Percentiles rank a stretch among this genome's conserved stretches.
Conservation (phyloP, 306 rosid species). For the Dalbergia oliveri region DNA sequence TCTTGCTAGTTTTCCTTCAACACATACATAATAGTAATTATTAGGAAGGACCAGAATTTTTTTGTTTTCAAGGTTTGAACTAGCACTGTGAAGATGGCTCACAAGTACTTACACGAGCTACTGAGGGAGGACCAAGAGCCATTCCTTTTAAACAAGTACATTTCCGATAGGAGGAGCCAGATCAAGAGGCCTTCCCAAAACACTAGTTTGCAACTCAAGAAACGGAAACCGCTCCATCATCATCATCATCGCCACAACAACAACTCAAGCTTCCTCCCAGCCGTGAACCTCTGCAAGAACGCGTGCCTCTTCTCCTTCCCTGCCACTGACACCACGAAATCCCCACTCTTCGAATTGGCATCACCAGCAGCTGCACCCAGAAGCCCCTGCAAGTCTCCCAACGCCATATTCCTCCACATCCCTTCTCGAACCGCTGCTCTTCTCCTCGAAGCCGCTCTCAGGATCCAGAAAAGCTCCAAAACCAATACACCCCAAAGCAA, state of each 20-base stretch:
- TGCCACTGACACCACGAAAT: slow-evolving; percentile 70
- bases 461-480: slow-evolving; percentile 79
- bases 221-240: slow-evolving; percentile 49
- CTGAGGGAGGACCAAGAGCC: slow-evolving; percentile 78
- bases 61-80: no score
- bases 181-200: slow-evolving; percentile 50
- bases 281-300: slow-evolving; percentile 60
- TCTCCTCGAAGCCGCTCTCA: slow-evolving; percentile 87
- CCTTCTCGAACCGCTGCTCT: slow-evolving; percentile 79
- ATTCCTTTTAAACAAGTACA: slow-evolving; percentile 62
- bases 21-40: no score
- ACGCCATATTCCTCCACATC: slow-evolving; percentile 76
- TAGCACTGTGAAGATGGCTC: slow-evolving; percentile 49
- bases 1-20: neutral
- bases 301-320: slow-evolving; percentile 74
- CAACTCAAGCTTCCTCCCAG: slow-evolving; percentile 24
- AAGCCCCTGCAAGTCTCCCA: slow-evolving; percentile 74
- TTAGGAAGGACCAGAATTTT: no score
- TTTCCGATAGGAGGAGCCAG: slow-evolving; percentile 63
- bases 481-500: slow-evolving; percentile 44
- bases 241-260: neutral
- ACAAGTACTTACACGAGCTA: slow-evolving; percentile 62
- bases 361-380: slow-evolving; percentile 57
- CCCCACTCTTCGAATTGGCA: slow-evolving; percentile 77
- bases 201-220: slow-evolving; percentile 50